Conservation (phyloP, 805 yeast species). For the Tetrapisispora namnaoensis region DNA sequence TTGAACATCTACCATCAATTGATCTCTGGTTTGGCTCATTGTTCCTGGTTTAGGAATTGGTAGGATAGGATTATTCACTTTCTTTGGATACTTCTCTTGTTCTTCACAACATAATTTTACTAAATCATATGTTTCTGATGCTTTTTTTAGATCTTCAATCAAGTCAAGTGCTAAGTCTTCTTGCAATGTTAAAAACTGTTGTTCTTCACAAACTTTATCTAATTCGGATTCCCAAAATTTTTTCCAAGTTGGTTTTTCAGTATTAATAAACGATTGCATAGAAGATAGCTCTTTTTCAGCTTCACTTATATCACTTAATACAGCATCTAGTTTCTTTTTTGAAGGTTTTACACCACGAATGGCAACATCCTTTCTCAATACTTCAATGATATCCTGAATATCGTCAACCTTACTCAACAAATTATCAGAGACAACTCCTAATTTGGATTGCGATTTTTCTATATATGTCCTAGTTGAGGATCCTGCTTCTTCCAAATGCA, state of each 20-base stretch:
- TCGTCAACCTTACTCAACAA: constrained; percentile 79
- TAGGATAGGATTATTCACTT: constrained; percentile 26
- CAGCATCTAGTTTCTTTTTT: constrained; percentile 56
- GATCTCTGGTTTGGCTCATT: constrained; percentile 54
- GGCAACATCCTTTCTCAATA: constrained; percentile 82
- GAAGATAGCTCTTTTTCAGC: constrained; percentile 45
- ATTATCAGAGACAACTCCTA: constrained; percentile 68
- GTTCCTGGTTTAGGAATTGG: constrained; percentile 58
- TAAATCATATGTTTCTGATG: constrained; percentile 69
- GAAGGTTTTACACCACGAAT: constrained; percentile 80
- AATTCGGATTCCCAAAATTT: constrained; percentile 86
- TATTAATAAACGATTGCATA: constrained; percentile 51
- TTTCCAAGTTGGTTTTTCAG: constrained; percentile 81
- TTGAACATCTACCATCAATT: constrained; percentile 68
- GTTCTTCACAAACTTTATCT: constrained; percentile 86
- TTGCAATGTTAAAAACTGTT: constrained; percentile 81
- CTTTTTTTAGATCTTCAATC: constrained; percentile 69
- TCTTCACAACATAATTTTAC: constrained; percentile 77
- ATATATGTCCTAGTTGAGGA: constrained; percentile 45
- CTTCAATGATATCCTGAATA: constrained; percentile 84
- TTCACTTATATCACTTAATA: constrained; percentile 51
- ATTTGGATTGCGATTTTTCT: constrained; percentile 60
- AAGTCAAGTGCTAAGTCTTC: constrained; percentile 76
- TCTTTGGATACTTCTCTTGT: constrained; percentile 52
- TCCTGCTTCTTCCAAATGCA: constrained; percentile 31